Percentiles rank a stretch among this genome's conserved stretches.
These are phyloP conservation scores for Chalciporus sp. DNA, from an alignment of 1,284 basidiomycete species.

Conservation along the genomic window DNA sequence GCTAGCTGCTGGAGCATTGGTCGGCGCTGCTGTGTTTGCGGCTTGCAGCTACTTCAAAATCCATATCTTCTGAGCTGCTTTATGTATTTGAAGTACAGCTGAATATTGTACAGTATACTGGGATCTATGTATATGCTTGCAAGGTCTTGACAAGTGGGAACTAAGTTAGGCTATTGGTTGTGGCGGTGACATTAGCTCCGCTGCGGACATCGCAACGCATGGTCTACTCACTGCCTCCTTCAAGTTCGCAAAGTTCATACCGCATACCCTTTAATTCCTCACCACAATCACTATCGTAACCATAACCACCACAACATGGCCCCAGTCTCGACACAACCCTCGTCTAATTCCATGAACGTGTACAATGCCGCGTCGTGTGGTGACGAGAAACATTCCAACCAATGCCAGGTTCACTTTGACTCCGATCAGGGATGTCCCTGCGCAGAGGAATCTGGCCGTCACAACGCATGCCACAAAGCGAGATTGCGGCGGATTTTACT, in stretches of 20 bases:
- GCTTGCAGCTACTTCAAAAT: conserved; percentile 16
- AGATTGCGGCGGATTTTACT: conserved; percentile 39
- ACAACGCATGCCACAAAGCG: conserved; percentile 40
- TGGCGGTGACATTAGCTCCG: not conserved
- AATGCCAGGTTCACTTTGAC: conserved; percentile 29
- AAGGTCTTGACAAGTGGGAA: too few relatives aligned
- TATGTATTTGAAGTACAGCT: not conserved
- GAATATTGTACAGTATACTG: not conserved
- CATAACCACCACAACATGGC: conserved; percentile 25
- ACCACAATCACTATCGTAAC: conserved; percentile 11
- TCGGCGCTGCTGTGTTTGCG: conserved; percentile 9
- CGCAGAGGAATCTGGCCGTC: conserved; percentile 17
- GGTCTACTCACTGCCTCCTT: not conserved
- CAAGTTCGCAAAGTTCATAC: not conserved
- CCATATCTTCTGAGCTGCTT: conserved; percentile 1
- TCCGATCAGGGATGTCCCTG: conserved; percentile 26
- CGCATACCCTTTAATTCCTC: conserved; percentile 1
- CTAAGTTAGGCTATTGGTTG: not conserved
- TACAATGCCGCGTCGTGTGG: conserved; percentile 6
- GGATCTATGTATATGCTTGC: too few relatives aligned
- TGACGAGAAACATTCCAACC: conserved; percentile 22
- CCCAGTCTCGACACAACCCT: conserved; percentile 29
- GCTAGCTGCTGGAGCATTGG: conserved; percentile 1
- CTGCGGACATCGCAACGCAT: not conserved
- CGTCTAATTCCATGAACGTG: conserved; percentile 24